Evolutionary conservation across 192 early-diverging fungal species (phyloP).

Genomic region (Backusella australiensis): DNA sequence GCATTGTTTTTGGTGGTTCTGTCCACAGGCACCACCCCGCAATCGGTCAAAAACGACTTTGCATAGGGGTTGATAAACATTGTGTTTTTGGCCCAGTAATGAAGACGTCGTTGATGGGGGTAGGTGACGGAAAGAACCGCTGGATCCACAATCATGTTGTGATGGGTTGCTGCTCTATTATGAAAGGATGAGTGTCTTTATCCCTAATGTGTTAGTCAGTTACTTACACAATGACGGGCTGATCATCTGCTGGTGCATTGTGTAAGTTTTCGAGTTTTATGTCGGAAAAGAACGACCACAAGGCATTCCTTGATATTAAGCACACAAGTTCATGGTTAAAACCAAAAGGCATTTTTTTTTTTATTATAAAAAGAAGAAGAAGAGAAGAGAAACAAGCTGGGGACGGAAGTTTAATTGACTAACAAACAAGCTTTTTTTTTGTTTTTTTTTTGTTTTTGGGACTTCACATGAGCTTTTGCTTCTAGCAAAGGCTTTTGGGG

Average conservation of each 20-base stretch:
- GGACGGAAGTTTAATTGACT: background rate
- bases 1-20: slow-evolving; percentile 48
- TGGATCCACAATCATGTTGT: slow-evolving; percentile 54
- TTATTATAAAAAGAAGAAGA: background rate
- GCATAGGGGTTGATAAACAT: slow-evolving; percentile 40
- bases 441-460: background rate
- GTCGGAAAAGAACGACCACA: slow-evolving; percentile 42
- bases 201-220: too few relatives aligned
- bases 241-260: slow-evolving; percentile 35
- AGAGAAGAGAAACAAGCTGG: background rate
- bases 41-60: slow-evolving; percentile 23
- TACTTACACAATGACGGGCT: slow-evolving; percentile 39
- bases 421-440: background rate
- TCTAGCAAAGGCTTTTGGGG: background rate
- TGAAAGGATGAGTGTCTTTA: too few relatives aligned
- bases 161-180: slow-evolving; percentile 39
- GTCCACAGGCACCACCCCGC: slow-evolving; percentile 52
- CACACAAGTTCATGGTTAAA: slow-evolving; percentile 31
- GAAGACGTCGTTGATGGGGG: slow-evolving; percentile 40
- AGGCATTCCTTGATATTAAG: slow-evolving; percentile 31
- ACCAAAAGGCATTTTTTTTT: slow-evolving; percentile 42
- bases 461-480: slow-evolving; percentile 4
- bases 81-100: slow-evolving; percentile 54
- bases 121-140: slow-evolving; percentile 38
- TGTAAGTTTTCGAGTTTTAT: slow-evolving; percentile 33